A percentile compares a stretch with the other conserved stretches of the same genome.
These are phyloP conservation scores for Peronospora tabacina DNA, from an alignment of 352 stramenopile species.

Conservation along the genomic window DNA sequence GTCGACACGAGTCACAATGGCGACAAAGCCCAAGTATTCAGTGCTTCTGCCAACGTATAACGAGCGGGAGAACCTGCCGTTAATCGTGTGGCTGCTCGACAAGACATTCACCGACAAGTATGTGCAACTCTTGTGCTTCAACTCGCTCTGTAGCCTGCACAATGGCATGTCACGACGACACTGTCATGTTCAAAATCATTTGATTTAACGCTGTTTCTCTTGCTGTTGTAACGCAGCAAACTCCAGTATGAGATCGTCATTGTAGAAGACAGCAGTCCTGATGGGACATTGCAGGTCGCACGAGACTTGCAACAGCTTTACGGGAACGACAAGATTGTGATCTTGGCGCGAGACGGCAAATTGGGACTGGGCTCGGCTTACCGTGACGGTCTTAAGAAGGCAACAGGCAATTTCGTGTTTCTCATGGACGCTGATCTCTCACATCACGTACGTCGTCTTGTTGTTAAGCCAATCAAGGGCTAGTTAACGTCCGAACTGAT, in stretches of 20 bases:
- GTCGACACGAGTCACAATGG: slow-evolving; percentile 13
- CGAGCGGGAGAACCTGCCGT: slow-evolving; percentile 95
- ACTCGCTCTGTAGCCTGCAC: not conserved
- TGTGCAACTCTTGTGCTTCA: slow-evolving; percentile 13
- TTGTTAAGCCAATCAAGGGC: not conserved
- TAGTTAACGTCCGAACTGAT: not conserved
- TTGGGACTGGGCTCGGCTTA: slow-evolving; percentile 95
- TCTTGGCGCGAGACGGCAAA: slow-evolving; percentile 93
- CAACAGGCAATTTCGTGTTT: slow-evolving; percentile 92
- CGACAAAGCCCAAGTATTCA: slow-evolving; percentile 75
- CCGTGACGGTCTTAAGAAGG: slow-evolving; percentile 90
- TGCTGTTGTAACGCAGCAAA: slow-evolving; percentile 35
- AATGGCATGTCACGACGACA: slow-evolving; percentile 2
- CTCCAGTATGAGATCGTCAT: slow-evolving; percentile 95
- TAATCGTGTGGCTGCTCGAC: slow-evolving; percentile 96
- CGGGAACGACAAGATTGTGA: slow-evolving; percentile 87
- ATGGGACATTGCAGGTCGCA: slow-evolving; percentile 93
- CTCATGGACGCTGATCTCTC: slow-evolving; percentile 98
- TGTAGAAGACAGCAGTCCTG: slow-evolving; percentile 96
- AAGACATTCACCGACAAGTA: slow-evolving; percentile 89
- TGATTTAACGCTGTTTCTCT: not conserved
- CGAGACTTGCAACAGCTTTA: slow-evolving; percentile 87
- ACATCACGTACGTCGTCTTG: slow-evolving; percentile 81
- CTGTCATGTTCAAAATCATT: not conserved
- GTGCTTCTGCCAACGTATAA: slow-evolving; percentile 98